Base-by-base conservation (phyloP, 2,329 filamentous ascomycete genomes). In the Phyllosticta capitalensis region DNA sequence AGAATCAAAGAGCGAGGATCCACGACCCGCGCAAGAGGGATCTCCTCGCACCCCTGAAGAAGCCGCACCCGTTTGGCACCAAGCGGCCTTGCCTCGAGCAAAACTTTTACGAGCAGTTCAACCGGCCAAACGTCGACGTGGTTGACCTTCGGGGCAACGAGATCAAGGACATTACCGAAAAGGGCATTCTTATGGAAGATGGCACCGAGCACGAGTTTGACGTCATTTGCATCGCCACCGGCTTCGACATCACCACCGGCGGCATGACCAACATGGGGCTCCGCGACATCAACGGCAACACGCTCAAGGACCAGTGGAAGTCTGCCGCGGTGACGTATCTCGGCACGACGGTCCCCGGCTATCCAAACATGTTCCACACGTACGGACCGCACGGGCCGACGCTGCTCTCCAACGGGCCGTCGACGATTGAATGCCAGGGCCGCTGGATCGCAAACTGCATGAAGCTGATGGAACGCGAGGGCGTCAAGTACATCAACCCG, bases 51-150 rank as follows among this genome's bases (percentile, higher is more conserved):
- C 76, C 76, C 0, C 65, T 74, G 14, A 68, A 75, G 63, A 71
- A 73, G 9, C 75, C 74, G 0, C 76, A 79, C 61, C 69, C 74
- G 0, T 78, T 76, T 58, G 76, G 76, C 9, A 75, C 74, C 10
- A 79, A 79, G 67, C 67, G 77, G 17, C 75, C 75, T 6, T 73
- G 69, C 50, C 67, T 79, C 1, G 76, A 79, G 64, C 76, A 78
- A 59, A 71, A 76, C 63, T 79, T 71, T 61, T 79, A 78, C 56
- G 76, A 79, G 63, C 68, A 74, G 62, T 67, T 78, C 19, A 73
- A 78, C 63, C 69, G 66, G 33, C 70, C 72, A 5, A 71, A 78
- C 58, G 76, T 77, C 54, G 67, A 70, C n/a, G 71, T 78, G 19
- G 67, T 78, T 20, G 71, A 77, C 61, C 69, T 77, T 58, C 74